Evolutionary conservation across 768 basidiomycete genomes (phyloP).

Genomic region (Naganishia kalamii): DNA sequence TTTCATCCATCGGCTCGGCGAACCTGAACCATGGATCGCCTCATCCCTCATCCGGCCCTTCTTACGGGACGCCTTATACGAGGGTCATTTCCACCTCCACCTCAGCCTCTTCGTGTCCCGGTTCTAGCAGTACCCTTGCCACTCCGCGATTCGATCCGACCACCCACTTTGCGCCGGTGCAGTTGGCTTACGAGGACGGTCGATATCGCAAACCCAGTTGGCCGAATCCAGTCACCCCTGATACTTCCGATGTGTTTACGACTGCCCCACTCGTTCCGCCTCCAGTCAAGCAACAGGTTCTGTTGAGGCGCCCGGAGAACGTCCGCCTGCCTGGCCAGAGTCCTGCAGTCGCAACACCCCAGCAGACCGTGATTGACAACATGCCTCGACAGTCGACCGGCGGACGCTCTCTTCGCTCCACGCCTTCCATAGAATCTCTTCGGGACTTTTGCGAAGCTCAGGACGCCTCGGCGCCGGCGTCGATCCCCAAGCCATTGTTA

Average conservation of each 20-base stretch:
- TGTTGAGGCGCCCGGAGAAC: neutral
- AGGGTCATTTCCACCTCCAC: slow-evolving; percentile 1
- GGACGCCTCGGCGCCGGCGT: neutral
- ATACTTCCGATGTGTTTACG: neutral
- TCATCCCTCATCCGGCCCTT: neutral
- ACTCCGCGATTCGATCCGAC: slow-evolving; percentile 7
- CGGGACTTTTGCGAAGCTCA: neutral
- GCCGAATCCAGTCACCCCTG: neutral
- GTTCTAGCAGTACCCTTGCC: neutral
- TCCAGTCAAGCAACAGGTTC: neutral
- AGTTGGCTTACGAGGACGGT: neutral
- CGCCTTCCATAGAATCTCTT: slow-evolving; percentile 2
- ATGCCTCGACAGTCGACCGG: neutral
- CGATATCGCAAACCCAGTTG: neutral
- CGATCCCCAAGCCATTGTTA: neutral
- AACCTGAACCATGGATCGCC: neutral
- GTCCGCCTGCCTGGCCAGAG: neutral
- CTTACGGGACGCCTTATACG: neutral
- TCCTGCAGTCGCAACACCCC: neutral
- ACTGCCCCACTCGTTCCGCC: neutral
- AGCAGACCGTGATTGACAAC: neutral
- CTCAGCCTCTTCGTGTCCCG: slow-evolving; percentile 2
- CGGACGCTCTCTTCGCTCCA: neutral
- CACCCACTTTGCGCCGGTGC: neutral
- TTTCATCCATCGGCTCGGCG: neutral